These are phyloP conservation scores for Chloromonas sp. DNA, from an alignment of 163 green algal species.

Conservation along the genomic window DNA sequence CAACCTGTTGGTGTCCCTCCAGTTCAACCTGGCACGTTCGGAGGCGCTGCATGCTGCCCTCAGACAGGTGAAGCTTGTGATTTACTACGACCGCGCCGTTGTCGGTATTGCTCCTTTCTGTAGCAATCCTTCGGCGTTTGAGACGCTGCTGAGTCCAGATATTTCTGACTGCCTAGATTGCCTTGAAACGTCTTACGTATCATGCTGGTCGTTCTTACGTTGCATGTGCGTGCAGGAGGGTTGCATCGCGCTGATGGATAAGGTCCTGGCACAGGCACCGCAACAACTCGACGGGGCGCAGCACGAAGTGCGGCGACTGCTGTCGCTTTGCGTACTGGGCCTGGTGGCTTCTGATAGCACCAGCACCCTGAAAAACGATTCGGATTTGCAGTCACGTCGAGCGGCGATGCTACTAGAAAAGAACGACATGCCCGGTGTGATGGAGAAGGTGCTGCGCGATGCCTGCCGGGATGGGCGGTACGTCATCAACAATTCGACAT, in stretches of 20 bases:
- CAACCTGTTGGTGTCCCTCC: constrained; percentile 14
- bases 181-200: no score
- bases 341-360: not conserved
- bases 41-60: constrained; percentile 8
- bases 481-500: constrained; percentile 10
- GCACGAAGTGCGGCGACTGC: constrained; percentile 12
- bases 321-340: constrained; percentile 6
- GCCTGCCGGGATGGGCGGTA: constrained; percentile 5
- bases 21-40: constrained; percentile 10
- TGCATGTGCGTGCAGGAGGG: not conserved
- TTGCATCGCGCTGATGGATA: constrained; percentile 9
- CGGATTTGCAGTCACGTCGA: not conserved
- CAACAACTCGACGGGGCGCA: constrained; percentile 8
- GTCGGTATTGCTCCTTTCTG: not conserved
- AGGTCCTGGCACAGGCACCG: constrained; percentile 1
- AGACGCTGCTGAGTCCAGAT: no score
- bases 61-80: not conserved
- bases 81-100: no score
- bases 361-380: not conserved
- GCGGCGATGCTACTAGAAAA: not conserved
- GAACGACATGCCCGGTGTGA: constrained; percentile 6
- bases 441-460: constrained; percentile 5
- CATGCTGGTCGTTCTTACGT: no score
- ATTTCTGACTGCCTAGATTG: no score
- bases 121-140: not conserved